Evolutionary conservation across 768 basidiomycete species (phyloP).

Genomic region (Hortiboletus flavorubellus): DNA sequence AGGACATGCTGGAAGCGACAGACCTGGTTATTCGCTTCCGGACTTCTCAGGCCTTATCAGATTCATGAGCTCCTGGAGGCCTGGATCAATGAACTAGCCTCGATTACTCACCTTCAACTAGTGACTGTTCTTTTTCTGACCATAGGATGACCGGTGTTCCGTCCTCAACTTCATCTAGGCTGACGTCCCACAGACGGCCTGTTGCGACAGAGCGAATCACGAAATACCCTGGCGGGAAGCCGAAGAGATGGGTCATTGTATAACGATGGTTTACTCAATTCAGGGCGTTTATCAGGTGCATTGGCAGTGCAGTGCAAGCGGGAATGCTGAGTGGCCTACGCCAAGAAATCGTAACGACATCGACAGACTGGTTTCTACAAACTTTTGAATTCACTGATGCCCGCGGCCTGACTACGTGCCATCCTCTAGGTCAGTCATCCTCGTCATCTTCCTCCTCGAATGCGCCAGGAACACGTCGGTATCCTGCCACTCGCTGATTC

Average conservation of each 20-base stretch:
- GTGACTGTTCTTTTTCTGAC: constrained; percentile 69
- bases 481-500: constrained; percentile 7
- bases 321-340: neutral
- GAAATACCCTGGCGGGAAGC: constrained; percentile 41
- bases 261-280: neutral
- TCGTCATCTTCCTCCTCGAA: constrained; percentile 25
- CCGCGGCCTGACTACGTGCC: too few relatives aligned
- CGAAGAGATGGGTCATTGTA: constrained; percentile 25
- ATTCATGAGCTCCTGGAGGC: constrained; percentile 12
- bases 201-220: constrained; percentile 37
- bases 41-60: constrained; percentile 57
- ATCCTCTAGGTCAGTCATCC: neutral
- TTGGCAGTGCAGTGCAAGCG: neutral
- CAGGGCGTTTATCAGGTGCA: neutral
- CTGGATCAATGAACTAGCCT: neutral
- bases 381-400: too few relatives aligned
- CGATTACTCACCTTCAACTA: constrained; percentile 65
- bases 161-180: constrained; percentile 32
- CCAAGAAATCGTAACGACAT: neutral
- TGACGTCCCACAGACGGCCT: constrained; percentile 36
- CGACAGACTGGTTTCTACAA: neutral
- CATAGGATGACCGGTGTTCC: constrained; percentile 55
- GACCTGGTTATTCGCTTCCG: constrained; percentile 73
- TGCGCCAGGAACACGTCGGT: constrained; percentile 26
- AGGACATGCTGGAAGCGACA: constrained; percentile 3